phyloP scores from a whole-genome alignment of 495 filamentous ascomycete genomes.

The Talaromyces nanjingensis region DNA sequence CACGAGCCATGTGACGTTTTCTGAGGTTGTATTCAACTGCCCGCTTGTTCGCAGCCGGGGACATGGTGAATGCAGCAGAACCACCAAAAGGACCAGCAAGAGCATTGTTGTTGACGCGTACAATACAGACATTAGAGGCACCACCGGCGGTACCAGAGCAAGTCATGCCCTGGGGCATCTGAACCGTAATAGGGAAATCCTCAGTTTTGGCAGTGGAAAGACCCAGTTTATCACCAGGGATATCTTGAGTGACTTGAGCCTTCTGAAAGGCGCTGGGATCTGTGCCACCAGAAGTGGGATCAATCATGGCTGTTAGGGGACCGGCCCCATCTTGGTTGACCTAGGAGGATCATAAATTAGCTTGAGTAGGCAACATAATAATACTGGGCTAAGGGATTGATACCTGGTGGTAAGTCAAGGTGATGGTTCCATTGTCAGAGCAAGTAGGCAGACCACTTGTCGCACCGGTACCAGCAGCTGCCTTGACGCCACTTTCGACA shows the following conservation, averaged over 20 bases:
- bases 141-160: constrained; percentile 48
- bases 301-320: constrained; percentile 25
- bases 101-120: constrained; percentile 49
- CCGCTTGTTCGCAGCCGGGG: constrained; percentile 12
- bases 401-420: constrained; percentile 30
- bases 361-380: not conserved
- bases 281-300: constrained; percentile 48
- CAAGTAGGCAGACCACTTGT: constrained; percentile 43
- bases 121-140: constrained; percentile 49
- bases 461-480: constrained; percentile 33
- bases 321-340: constrained; percentile 36
- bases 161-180: constrained; percentile 57
- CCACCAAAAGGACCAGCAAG: constrained; percentile 56
- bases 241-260: constrained; percentile 49
- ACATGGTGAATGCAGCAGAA: constrained; percentile 32
- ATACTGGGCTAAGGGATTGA: not conserved
- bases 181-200: constrained; percentile 49
- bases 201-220: constrained; percentile 40
- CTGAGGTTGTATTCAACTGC: constrained; percentile 2
- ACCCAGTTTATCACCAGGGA: constrained; percentile 47
- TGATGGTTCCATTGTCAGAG: constrained; percentile 43
- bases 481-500: constrained; percentile 34
- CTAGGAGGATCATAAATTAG: constrained; percentile 7
- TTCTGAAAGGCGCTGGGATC: constrained; percentile 44
- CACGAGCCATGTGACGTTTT: constrained; percentile 3